phyloP scores from a whole-genome alignment of 176 grass and related monocot genomes.

The Olyra latifolia region DNA sequence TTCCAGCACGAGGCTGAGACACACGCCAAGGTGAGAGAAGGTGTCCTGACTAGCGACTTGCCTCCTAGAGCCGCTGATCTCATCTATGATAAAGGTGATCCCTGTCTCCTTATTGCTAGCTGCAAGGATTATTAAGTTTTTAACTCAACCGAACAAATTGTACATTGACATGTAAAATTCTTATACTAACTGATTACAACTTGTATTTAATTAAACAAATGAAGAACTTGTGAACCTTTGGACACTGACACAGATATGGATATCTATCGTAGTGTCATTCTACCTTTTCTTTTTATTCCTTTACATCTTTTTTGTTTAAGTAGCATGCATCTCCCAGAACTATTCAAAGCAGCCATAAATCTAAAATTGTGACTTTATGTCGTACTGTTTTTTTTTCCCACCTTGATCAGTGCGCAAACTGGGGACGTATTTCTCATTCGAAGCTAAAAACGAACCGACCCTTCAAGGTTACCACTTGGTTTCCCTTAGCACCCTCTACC shows the following conservation, averaged over 20 bases:
- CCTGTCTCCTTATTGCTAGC: not conserved
- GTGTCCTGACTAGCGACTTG: constrained; percentile 52
- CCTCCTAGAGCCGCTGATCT: constrained; percentile 48
- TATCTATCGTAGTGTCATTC: not conserved
- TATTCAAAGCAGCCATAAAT: not conserved
- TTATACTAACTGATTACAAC: no score
- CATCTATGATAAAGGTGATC: constrained; percentile 41
- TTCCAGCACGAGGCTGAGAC: constrained; percentile 62
- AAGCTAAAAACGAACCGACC: constrained; percentile 21
- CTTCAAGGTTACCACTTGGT: constrained; percentile 35
- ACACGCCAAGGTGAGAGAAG: constrained; percentile 61
- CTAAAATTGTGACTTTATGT: not conserved
- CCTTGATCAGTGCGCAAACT: constrained; percentile 19
- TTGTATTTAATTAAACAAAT: not conserved
- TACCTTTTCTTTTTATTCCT: not conserved
- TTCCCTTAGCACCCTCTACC: constrained; percentile 22
- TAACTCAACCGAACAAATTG: not conserved
- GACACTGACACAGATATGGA: not conserved
- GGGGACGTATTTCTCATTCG: constrained; percentile 23
- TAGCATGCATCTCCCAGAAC: not conserved
- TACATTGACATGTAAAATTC: not conserved
- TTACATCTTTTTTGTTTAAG: not conserved
- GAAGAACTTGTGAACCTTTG: not conserved
- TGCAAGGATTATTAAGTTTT: not conserved
- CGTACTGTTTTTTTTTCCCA: not conserved